Evolutionary conservation across 192 early-diverging fungal genomes (phyloP).

Genomic region (Geranomyces michiganensis): DNA sequence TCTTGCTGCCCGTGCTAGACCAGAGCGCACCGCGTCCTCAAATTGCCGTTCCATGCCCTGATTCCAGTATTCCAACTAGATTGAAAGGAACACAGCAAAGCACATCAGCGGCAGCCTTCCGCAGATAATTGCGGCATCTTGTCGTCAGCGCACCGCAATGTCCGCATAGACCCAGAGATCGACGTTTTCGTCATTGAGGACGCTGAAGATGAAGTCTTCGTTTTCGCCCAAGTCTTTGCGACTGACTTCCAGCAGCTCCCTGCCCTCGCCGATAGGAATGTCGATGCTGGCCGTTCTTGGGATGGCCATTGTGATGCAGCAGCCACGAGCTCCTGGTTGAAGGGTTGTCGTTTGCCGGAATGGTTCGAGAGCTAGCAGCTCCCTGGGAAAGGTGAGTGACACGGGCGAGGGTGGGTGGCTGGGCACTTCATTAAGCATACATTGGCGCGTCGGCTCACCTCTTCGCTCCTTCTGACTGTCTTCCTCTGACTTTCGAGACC

Average conservation of each 20-base stretch:
- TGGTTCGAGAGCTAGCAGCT: too few species aligned
- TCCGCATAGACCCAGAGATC: slow-evolving; percentile 67
- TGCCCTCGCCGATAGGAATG: slow-evolving; percentile 39
- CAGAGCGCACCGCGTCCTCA: slow-evolving; percentile 27
- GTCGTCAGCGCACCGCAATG: slow-evolving; percentile 60
- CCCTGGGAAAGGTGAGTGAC: too few species aligned
- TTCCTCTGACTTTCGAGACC: too few species aligned
- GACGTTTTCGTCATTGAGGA: slow-evolving; percentile 67
- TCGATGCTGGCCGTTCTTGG: slow-evolving; percentile 17
- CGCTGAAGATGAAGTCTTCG: slow-evolving; percentile 66
- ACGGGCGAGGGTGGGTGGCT: too few species aligned
- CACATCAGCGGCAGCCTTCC: background rate
- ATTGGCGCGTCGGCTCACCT: too few species aligned
- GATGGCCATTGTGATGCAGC: slow-evolving; percentile 3
- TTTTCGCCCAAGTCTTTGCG: slow-evolving; percentile 60
- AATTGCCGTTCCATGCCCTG: slow-evolving; percentile 44
- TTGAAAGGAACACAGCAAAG: background rate
- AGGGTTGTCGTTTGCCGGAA: too few species aligned
- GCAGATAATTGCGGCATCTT: background rate
- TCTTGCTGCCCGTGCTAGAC: slow-evolving; percentile 11
- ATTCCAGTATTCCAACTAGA: slow-evolving; percentile 73
- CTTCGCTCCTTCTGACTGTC: too few species aligned
- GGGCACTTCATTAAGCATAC: too few species aligned
- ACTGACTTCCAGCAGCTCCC: slow-evolving; percentile 75
- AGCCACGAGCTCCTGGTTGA: too few species aligned